Conservation (phyloP, 2,329 filamentous ascomycete species). For the Clarireedia hainanense region DNA sequence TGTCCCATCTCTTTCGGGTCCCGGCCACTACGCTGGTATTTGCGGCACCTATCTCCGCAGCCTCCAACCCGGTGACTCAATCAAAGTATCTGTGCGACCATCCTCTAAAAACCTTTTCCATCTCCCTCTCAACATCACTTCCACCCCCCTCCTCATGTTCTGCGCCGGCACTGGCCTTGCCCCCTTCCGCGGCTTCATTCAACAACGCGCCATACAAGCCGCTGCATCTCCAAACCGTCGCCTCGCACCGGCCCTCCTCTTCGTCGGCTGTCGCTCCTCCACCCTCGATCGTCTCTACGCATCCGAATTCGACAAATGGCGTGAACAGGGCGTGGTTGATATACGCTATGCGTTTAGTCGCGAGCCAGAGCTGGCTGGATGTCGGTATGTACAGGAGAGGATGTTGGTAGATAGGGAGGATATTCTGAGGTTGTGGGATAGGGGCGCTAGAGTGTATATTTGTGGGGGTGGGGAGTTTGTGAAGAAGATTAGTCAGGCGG, state of each 20-base stretch:
- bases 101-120: background rate
- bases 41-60: background rate
- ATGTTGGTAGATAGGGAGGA: background rate
- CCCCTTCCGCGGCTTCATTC: background rate
- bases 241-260: background rate
- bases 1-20: background rate
- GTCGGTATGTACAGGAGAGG: background rate
- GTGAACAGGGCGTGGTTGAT: background rate
- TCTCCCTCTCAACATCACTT: background rate
- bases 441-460: background rate
- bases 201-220: background rate
- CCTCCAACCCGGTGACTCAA: background rate
- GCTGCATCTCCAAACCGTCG: background rate
- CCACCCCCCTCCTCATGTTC: background rate
- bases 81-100: background rate
- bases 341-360: background rate
- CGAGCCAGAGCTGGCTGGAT: background rate
- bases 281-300: background rate
- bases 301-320: background rate
- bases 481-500: background rate
- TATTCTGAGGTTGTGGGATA: background rate
- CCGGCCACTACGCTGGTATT: background rate
- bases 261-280: background rate
- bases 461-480: background rate
- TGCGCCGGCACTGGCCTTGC: background rate